Percentiles rank a stretch among this genome's conserved stretches.
These are phyloP conservation scores for Ogataea zsoltii DNA, from an alignment of 805 yeast species.

Conservation along the genomic window DNA sequence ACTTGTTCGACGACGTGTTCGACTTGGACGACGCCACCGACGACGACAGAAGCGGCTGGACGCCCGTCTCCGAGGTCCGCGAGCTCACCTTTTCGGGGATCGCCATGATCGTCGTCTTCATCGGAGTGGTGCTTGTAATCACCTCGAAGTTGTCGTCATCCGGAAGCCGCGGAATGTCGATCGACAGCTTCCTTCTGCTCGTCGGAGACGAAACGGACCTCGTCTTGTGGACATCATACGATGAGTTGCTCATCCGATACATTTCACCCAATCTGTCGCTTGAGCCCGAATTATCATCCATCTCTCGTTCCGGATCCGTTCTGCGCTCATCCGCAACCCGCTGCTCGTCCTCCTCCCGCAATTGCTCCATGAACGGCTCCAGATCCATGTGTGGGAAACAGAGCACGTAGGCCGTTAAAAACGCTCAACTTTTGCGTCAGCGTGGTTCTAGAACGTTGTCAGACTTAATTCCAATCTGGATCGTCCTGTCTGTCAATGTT, in stretches of 20 bases:
- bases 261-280: no score
- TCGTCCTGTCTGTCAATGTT: no score
- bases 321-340: not conserved
- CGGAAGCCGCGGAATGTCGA: constrained; percentile 28
- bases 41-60: constrained; percentile 17
- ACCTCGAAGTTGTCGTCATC: constrained; percentile 27
- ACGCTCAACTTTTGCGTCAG: no score
- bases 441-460: no score
- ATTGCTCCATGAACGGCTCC: constrained; percentile 7
- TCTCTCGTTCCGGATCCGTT: no score
- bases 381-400: constrained; percentile 5
- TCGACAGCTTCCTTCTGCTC: constrained; percentile 17
- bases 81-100: constrained; percentile 15
- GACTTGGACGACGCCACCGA: constrained; percentile 25
- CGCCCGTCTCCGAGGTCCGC: constrained; percentile 1
- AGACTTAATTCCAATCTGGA: no score
- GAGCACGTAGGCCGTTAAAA: no score
- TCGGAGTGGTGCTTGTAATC: constrained; percentile 22
- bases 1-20: constrained; percentile 17
- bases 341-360: constrained; percentile 3
- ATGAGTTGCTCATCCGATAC: not conserved
- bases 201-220: not conserved
- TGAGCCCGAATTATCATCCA: no score
- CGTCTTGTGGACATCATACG: not conserved
- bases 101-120: constrained; percentile 19